A percentile compares a stretch with the other conserved stretches of the same genome.
phyloP scores from a whole-genome alignment of 805 yeast species.

The Candida golubevii region DNA sequence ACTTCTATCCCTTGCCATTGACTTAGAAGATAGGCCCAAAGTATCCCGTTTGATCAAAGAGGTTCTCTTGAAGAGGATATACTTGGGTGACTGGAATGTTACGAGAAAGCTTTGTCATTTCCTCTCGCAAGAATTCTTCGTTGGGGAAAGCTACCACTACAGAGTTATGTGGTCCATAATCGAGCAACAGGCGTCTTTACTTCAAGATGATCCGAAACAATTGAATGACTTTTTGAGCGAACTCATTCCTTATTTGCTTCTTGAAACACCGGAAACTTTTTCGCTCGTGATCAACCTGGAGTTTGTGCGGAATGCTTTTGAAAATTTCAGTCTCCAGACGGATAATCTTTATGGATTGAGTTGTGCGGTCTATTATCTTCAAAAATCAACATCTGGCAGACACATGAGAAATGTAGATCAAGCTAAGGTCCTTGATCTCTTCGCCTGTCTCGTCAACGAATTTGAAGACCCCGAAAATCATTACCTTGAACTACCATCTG shows the following conservation, averaged over 20 bases:
- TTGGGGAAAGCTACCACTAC: slow-evolving; percentile 23
- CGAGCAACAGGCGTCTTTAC: slow-evolving; percentile 32
- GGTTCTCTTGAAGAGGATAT: slow-evolving; percentile 28
- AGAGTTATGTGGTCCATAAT: slow-evolving; percentile 30
- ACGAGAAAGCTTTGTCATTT: slow-evolving; percentile 29
- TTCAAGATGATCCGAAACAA: slow-evolving; percentile 16
- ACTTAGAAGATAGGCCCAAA: slow-evolving; percentile 30
- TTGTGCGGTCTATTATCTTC: slow-evolving; percentile 1
- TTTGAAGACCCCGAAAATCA: slow-evolving; percentile 38
- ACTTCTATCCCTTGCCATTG: slow-evolving; percentile 30
- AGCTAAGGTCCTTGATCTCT: slow-evolving; percentile 24
- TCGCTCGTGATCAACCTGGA: slow-evolving; percentile 23
- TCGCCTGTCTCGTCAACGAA: slow-evolving; percentile 29
- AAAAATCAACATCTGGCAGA: background rate
- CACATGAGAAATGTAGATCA: slow-evolving; percentile 3
- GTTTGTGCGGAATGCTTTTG: slow-evolving; percentile 25
- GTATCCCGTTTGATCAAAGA: slow-evolving; percentile 36
- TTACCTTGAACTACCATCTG: slow-evolving; percentile 28
- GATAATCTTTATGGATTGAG: slow-evolving; percentile 32
- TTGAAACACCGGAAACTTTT: slow-evolving; percentile 6
- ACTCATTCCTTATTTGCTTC: slow-evolving; percentile 21
- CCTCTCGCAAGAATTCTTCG: slow-evolving; percentile 24
- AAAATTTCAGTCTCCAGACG: slow-evolving; percentile 22
- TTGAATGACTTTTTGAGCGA: slow-evolving; percentile 32
- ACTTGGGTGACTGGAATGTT: slow-evolving; percentile 25